Conservation (phyloP, 2,329 filamentous ascomycete genomes). For the Phoma sp. region DNA sequence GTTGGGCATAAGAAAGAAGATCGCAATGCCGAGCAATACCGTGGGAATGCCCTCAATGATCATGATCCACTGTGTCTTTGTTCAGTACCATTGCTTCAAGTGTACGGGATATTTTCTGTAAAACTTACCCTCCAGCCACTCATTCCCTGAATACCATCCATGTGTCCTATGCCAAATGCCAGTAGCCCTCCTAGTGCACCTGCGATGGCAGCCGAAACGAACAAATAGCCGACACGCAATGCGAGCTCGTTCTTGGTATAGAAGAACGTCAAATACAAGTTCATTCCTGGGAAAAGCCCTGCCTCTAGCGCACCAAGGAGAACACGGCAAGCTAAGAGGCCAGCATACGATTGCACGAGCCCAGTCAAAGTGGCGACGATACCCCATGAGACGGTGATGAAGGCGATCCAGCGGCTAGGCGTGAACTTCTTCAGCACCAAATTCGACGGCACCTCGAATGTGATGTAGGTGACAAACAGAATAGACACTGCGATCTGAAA, state of each 20-base stretch:
- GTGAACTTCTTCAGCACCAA: conserved; percentile 54
- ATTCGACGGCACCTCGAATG: conserved; percentile 55
- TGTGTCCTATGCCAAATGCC: conserved; percentile 76
- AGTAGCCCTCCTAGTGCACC: conserved; percentile 76
- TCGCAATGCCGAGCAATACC: conserved; percentile 62
- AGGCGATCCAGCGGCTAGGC: conserved; percentile 60
- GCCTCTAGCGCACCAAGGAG: conserved; percentile 74
- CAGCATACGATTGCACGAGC: conserved; percentile 69
- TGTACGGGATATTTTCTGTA: neutral
- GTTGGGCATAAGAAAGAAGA: conserved; percentile 68
- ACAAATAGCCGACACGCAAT: conserved; percentile 75
- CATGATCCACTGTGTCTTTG: conserved; percentile 66
- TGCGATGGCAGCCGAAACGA: conserved; percentile 73
- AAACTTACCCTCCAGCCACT: conserved; percentile 63
- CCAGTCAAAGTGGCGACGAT: conserved; percentile 71
- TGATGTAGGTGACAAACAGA: conserved; percentile 55
- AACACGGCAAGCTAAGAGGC: conserved; percentile 72
- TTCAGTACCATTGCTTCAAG: neutral
- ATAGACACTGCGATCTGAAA: conserved; percentile 65
- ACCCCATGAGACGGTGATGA: conserved; percentile 67
- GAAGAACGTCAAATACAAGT: conserved; percentile 75
- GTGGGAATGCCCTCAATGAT: conserved; percentile 65
- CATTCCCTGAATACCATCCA: conserved; percentile 71
- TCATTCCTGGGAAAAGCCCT: conserved; percentile 73
- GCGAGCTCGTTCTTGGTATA: conserved; percentile 78